Evolutionary conservation across 371 early-diverging fungal genomes (phyloP), one percentile per base, ranked within the genome.

Genomic region (Rhizopus delemar): DNA sequence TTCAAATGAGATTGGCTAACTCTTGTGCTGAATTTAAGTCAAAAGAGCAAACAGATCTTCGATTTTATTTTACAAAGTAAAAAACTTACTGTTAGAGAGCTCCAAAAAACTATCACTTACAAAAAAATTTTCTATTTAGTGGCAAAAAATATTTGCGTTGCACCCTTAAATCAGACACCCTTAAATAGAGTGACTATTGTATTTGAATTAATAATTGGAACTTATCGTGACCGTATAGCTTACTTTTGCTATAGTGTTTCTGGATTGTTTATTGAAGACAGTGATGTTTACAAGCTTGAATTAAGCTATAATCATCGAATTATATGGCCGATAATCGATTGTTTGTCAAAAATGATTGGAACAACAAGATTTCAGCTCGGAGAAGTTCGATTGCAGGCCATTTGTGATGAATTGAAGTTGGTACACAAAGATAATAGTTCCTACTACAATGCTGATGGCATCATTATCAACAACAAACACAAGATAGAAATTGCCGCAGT

Each of bases 311-410:
- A 57, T 28, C 11, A 57, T 57, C 48, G 57, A 38, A 49, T 57
- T 57, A 57, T 50, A 57, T 57, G 57, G 57, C 39, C 12, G 50
- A 57, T 57, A 57, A 57, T 50, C 28, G 49, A 57, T 48, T 13
- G 28, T 57, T 50, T 57, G 50, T 48, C 48, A 57, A 50, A 48
- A 57, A 57, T 38, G 39, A 57, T 57, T 35, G 57, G 36, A 43
- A 34, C 41, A 41, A 54, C 55, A 54, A 54, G 45, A 54, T 54
- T 54, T 54, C 55, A 54, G 31, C 55, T 45, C 13, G 45, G 55
- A 54, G 55, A 32, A 45, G 33, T 54, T 43, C 41, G 55, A 41
- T 54, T 54, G 55, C 41, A 54, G 55, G 43, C 55, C 31, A 54
- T 54, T 13, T 45, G 45, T 29, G 43, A 45, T 45, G 45, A 41